phyloP scores from a whole-genome alignment of 495 filamentous ascomycete species.

The Penicillium flavigenum region DNA sequence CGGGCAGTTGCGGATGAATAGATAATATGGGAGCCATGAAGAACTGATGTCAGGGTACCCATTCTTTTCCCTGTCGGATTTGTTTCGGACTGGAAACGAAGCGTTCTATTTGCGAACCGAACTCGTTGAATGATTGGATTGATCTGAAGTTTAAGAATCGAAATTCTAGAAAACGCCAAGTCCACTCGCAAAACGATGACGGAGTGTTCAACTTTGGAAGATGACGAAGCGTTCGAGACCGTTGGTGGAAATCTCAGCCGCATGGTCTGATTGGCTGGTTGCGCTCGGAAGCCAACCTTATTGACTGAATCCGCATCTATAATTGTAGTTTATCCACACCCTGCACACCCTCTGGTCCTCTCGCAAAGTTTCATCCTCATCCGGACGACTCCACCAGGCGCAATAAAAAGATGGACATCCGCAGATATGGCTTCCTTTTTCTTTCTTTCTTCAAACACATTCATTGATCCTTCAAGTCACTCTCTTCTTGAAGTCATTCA shows the following conservation, averaged over 20 bases:
- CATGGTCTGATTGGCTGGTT: constrained; percentile 1
- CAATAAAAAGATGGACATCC: not conserved
- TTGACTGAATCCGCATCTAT: constrained; percentile 6
- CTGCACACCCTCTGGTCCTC: constrained; percentile 2
- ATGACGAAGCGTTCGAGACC: constrained; percentile 9
- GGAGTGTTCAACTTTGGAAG: too few relatives aligned
- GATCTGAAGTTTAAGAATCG: not conserved
- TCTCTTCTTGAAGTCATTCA: constrained; percentile 17
- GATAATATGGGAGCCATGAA: not conserved
- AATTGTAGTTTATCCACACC: constrained; percentile 13
- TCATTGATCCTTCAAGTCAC: constrained; percentile 16
- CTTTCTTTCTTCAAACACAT: constrained; percentile 11
- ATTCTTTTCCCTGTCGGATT: not conserved
- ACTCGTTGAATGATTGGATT: not conserved
- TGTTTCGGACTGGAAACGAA: not conserved
- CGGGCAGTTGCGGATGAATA: not conserved
- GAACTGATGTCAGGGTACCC: constrained; percentile 4
- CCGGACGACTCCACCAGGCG: constrained; percentile 3
- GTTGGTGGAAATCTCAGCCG: constrained; percentile 3
- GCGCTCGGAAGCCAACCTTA: constrained; percentile 8
- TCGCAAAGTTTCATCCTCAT: not conserved
- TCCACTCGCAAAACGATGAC: constrained; percentile 7
- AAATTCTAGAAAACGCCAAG: constrained; percentile 7
- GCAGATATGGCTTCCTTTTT: not conserved
- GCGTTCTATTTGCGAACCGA: not conserved